phyloP scores from a whole-genome alignment of 2,329 filamentous ascomycete species.

The Reticulascus tulasneorum region DNA sequence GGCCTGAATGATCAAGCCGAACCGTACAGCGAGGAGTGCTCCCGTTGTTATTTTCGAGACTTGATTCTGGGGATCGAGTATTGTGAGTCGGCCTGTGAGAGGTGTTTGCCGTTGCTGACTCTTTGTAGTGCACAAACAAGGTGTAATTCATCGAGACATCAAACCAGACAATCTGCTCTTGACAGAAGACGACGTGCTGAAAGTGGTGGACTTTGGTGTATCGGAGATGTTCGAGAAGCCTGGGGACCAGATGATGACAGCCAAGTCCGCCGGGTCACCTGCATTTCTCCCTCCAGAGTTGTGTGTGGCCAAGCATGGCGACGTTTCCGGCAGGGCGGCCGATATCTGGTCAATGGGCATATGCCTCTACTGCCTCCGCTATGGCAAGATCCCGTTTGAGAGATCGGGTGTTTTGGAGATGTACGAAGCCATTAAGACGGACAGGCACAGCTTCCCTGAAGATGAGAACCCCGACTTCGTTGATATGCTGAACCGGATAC shows the following conservation, averaged over 20 bases:
- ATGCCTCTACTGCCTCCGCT: constrained; percentile 87
- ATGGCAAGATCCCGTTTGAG: constrained; percentile 85
- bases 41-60: constrained; percentile 90
- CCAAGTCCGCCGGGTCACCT: constrained; percentile 90
- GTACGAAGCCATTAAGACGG: constrained; percentile 80
- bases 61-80: constrained; percentile 95
- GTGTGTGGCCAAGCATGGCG: constrained; percentile 79
- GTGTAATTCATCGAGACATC: constrained; percentile 93
- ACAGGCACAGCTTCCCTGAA: constrained; percentile 58
- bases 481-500: constrained; percentile 67
- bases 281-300: constrained; percentile 93
- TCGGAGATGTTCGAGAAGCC: constrained; percentile 95
- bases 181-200: constrained; percentile 87
- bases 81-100: constrained; percentile 44
- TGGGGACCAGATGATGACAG: constrained; percentile 74
- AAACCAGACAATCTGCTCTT: constrained; percentile 95
- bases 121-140: constrained; percentile 76
- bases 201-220: constrained; percentile 97
- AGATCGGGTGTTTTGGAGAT: constrained; percentile 75
- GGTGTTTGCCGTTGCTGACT: constrained; percentile 3
- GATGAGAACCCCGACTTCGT: constrained; percentile 65
- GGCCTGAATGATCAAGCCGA: constrained; percentile 77
- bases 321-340: constrained; percentile 82
- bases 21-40: constrained; percentile 78
- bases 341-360: constrained; percentile 99